Evolutionary conservation across 179 eudicot species (phyloP).

Genomic region (Patellifolia procumbens): DNA sequence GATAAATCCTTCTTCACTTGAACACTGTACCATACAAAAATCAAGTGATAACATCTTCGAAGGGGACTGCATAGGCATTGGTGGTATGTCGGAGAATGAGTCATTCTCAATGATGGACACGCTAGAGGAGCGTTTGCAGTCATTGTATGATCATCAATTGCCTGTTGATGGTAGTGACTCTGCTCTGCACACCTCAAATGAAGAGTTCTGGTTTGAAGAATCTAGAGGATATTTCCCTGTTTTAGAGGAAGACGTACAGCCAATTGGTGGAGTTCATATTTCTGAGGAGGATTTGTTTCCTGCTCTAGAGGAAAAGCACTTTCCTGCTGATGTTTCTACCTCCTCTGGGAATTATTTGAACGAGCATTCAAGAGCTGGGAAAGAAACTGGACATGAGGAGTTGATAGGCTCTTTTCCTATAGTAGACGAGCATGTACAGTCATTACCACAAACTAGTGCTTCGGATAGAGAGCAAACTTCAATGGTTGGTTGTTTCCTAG

Average conservation of each 20-base stretch:
- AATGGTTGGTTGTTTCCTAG: background rate
- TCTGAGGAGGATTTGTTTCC: conserved; percentile 9
- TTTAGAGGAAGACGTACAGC: conserved; percentile 2
- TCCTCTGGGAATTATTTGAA: background rate
- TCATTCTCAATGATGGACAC: background rate
- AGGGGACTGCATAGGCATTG: background rate
- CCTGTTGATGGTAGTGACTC: conserved; percentile 18
- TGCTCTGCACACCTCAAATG: background rate
- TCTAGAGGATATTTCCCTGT: background rate
- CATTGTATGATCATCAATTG: conserved; percentile 12
- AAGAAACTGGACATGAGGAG: conserved; percentile 14
- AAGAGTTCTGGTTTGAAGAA: conserved; percentile 5
- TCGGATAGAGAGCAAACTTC: conserved; percentile 11
- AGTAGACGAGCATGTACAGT: conserved; percentile 10
- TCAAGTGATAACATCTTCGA: background rate
- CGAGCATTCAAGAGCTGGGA: background rate
- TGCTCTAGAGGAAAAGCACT: conserved; percentile 9
- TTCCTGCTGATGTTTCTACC: conserved; percentile 10
- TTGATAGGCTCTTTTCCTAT: conserved; percentile 5
- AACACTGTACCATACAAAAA: conserved; percentile 6
- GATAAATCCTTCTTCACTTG: conserved; percentile 2
- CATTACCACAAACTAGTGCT: background rate
- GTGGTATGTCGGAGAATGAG: background rate
- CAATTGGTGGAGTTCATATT: background rate
- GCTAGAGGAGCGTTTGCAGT: background rate